phyloP scores from a whole-genome alignment of 345 rosid genomes.

The Salix udensis region DNA sequence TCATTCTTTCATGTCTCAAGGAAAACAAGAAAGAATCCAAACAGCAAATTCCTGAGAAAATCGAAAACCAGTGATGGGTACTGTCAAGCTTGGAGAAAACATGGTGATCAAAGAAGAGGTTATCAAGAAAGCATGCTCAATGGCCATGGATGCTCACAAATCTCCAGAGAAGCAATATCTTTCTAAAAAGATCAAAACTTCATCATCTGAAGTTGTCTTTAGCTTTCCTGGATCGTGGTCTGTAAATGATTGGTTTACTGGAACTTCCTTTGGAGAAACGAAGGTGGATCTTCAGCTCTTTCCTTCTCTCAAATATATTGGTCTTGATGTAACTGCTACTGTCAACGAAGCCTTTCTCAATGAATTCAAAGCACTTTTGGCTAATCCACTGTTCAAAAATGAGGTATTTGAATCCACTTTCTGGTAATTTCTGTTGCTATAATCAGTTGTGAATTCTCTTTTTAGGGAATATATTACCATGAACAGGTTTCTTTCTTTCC shows the following conservation, averaged over 20 bases:
- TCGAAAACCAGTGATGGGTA: constrained; percentile 16
- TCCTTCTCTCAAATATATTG: constrained; percentile 57
- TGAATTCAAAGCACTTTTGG: constrained; percentile 26
- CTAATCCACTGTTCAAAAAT: constrained; percentile 14
- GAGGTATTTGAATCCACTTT: constrained; percentile 32
- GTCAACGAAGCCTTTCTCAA: constrained; percentile 58
- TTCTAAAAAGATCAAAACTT: constrained; percentile 16
- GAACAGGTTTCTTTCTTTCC: background rate
- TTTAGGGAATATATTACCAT: background rate
- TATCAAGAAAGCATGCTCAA: constrained; percentile 38
- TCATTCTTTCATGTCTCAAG: background rate
- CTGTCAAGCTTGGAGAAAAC: constrained; percentile 15
- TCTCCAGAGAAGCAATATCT: constrained; percentile 23
- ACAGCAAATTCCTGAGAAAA: background rate
- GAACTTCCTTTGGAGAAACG: constrained; percentile 49
- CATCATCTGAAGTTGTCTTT: constrained; percentile 28
- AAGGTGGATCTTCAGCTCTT: constrained; percentile 36
- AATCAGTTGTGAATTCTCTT: background rate
- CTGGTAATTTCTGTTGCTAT: background rate
- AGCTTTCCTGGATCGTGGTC: constrained; percentile 55
- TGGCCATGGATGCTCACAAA: constrained; percentile 38
- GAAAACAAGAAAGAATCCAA: background rate
- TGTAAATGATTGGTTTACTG: constrained; percentile 31
- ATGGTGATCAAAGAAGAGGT: constrained; percentile 31
- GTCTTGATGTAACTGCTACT: constrained; percentile 42